phyloP scores from a whole-genome alignment of 257 asterid genomes.

The Rubia yunnanensis region DNA sequence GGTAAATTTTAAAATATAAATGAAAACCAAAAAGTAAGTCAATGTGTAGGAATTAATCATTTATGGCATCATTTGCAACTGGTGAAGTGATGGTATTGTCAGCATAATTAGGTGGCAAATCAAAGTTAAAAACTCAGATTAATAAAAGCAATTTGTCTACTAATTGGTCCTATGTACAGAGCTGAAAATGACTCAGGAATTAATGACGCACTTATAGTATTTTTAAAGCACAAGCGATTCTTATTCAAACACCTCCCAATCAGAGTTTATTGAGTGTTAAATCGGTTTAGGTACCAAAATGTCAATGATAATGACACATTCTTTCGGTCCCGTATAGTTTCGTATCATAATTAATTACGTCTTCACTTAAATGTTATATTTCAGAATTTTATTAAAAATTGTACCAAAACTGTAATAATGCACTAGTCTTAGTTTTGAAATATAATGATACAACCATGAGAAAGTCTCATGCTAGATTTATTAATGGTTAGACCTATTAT shows the following conservation, averaged over 20 bases:
- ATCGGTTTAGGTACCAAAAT: background rate
- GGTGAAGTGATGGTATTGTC: constrained; percentile 5
- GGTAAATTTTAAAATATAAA: too few species aligned
- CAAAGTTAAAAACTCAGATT: constrained; percentile 9
- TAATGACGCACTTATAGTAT: constrained; percentile 1
- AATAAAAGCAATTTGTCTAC: constrained; percentile 2
- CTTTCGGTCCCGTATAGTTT: background rate
- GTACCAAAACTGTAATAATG: too few species aligned
- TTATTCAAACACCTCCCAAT: background rate
- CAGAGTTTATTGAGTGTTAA: constrained; percentile 3
- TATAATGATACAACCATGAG: too few species aligned
- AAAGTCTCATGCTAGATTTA: too few species aligned
- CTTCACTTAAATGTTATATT: background rate
- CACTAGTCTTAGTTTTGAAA: too few species aligned
- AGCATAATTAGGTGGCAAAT: constrained; percentile 14
- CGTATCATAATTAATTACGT: background rate
- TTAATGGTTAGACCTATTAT: too few species aligned
- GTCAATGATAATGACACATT: constrained; percentile 9
- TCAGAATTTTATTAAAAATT: background rate
- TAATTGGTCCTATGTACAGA: constrained; percentile 12
- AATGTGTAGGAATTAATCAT: constrained; percentile 13
- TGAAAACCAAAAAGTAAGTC: background rate
- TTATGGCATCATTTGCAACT: constrained; percentile 19
- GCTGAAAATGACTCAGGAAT: constrained; percentile 12
- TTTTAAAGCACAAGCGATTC: background rate